phyloP scores from a whole-genome alignment of 2,329 filamentous ascomycete species.

The Magnaporthiopsis incrustans region DNA sequence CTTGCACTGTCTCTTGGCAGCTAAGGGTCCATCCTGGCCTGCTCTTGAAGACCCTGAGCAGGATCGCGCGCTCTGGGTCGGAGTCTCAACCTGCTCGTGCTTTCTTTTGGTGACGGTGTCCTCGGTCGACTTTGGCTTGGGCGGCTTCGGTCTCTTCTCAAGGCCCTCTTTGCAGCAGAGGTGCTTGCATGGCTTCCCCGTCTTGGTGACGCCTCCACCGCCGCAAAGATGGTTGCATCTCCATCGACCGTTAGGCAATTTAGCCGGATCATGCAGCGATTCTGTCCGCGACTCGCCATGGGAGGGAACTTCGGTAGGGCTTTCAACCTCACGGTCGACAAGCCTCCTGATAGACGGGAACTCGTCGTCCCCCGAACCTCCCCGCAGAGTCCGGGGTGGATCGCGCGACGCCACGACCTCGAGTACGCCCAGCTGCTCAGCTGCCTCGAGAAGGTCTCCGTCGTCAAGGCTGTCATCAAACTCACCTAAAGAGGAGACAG shows the following conservation, averaged over 20 bases:
- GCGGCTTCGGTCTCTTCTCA: constrained; percentile 48
- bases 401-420: neutral
- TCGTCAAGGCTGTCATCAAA: constrained; percentile 4
- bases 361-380: constrained; percentile 6
- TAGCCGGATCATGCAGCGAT: constrained; percentile 29
- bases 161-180: constrained; percentile 64
- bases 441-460: neutral
- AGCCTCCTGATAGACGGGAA: neutral
- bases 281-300: neutral
- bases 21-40: neutral
- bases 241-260: constrained; percentile 64
- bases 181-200: constrained; percentile 53
- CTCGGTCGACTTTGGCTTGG: neutral
- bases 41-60: neutral
- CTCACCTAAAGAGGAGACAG: neutral
- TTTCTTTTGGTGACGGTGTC: neutral
- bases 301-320: neutral
- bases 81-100: neutral
- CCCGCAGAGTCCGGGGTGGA: neutral
- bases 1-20: neutral
- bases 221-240: constrained; percentile 62
- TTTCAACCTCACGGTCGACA: neutral
- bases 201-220: constrained; percentile 27
- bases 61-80: neutral
- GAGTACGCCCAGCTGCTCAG: neutral